phyloP scores from a whole-genome alignment of 2,329 filamentous ascomycete species.

The Scleromitrula shiraiana region DNA sequence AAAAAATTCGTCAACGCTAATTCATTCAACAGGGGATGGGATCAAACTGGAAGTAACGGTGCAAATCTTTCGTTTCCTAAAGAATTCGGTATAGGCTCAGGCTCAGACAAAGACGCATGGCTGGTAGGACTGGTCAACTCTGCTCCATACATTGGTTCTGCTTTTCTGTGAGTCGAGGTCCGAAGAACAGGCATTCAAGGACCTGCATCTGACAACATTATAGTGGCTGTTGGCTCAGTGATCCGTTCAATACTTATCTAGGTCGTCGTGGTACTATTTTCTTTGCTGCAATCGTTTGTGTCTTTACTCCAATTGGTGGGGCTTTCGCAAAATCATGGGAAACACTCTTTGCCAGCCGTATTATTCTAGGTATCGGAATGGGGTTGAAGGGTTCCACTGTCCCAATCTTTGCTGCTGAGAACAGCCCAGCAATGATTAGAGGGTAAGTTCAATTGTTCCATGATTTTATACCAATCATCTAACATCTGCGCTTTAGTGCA shows the following conservation, averaged over 20 bases:
- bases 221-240: constrained; percentile 57
- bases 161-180: constrained; percentile 28
- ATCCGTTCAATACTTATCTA: constrained; percentile 54
- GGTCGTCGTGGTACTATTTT: constrained; percentile 67
- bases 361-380: constrained; percentile 53
- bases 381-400: constrained; percentile 44
- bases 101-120: constrained; percentile 33
- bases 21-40: constrained; percentile 12
- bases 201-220: constrained; percentile 32
- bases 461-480: no score
- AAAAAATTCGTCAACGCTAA: neutral
- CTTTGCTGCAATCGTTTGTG: constrained; percentile 56
- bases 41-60: constrained; percentile 38
- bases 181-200: constrained; percentile 8
- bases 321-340: constrained; percentile 50
- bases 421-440: constrained; percentile 42
- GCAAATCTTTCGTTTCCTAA: constrained; percentile 33
- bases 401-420: constrained; percentile 46
- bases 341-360: constrained; percentile 45
- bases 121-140: constrained; percentile 52
- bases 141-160: constrained; percentile 42
- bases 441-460: no score
- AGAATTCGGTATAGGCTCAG: constrained; percentile 41
- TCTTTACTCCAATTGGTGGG: constrained; percentile 47
- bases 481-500: constrained; percentile 32